phyloP scores from a whole-genome alignment of 148 eudicot species.

The Rheum nobile region DNA sequence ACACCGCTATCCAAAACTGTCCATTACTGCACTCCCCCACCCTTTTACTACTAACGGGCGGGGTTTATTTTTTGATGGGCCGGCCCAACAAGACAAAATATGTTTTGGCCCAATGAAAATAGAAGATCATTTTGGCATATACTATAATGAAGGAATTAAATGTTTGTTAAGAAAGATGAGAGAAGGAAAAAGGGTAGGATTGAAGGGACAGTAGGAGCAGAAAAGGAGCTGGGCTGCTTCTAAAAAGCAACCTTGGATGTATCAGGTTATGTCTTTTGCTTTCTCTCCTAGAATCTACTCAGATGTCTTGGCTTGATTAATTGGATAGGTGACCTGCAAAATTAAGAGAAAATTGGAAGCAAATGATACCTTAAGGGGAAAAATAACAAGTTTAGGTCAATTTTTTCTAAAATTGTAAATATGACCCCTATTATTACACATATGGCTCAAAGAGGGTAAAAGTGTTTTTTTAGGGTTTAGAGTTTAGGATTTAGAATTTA shows the following conservation, averaged over 20 bases:
- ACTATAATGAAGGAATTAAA: not conserved
- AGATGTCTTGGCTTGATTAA: not conserved
- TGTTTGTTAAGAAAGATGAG: not conserved
- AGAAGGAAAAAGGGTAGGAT: not conserved
- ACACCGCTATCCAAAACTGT: too few species aligned
- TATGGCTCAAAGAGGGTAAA: too few species aligned
- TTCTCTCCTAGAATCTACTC: not conserved
- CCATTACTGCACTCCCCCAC: too few species aligned
- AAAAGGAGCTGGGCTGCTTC: not conserved
- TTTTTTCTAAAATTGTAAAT: too few species aligned
- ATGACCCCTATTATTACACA: too few species aligned
- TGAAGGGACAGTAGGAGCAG: constrained; percentile 5
- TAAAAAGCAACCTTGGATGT: not conserved
- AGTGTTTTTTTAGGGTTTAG: too few species aligned
- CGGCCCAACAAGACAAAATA: not conserved
- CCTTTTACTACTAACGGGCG: not conserved
- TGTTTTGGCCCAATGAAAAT: not conserved
- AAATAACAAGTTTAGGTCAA: too few species aligned
- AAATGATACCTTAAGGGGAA: too few species aligned
- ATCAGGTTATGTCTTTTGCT: constrained; percentile 1
- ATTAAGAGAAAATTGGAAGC: too few species aligned
- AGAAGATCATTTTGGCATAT: not conserved
- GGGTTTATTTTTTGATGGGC: not conserved
- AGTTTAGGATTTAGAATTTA: too few species aligned
- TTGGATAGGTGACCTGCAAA: not conserved